These are phyloP conservation scores for Verticillium nonalfalfae DNA, from an alignment of 2,329 filamentous ascomycete species.

Conservation along the genomic window DNA sequence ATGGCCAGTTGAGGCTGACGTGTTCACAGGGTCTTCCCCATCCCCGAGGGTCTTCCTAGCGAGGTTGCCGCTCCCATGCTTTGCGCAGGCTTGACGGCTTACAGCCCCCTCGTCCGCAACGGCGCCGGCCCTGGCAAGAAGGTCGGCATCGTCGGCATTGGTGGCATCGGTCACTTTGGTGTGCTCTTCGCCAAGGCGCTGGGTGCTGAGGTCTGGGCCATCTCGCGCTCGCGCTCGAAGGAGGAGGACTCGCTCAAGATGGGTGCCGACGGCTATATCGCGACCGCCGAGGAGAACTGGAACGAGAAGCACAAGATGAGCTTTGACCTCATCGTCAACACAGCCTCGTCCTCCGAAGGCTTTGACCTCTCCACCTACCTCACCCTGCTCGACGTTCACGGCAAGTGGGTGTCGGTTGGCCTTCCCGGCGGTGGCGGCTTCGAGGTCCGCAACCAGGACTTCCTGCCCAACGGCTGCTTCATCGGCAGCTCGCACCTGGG, in stretches of 20 bases:
- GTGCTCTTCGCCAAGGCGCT: slow-evolving; percentile 64
- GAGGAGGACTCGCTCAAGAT: slow-evolving; percentile 52
- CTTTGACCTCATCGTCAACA: slow-evolving; percentile 74
- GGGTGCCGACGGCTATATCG: slow-evolving; percentile 55
- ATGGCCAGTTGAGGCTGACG: not conserved
- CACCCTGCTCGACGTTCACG: slow-evolving; percentile 73
- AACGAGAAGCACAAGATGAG: slow-evolving; percentile 50
- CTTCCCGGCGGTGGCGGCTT: slow-evolving; percentile 72
- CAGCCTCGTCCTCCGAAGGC: slow-evolving; percentile 59
- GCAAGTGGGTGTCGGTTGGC: slow-evolving; percentile 72
- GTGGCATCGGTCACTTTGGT: slow-evolving; percentile 66
- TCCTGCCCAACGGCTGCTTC: slow-evolving; percentile 68
- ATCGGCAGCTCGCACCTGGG: slow-evolving; percentile 68
- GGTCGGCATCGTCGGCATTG: slow-evolving; percentile 68
- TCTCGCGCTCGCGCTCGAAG: slow-evolving; percentile 54
- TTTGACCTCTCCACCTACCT: slow-evolving; percentile 70
- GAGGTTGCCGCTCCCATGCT: slow-evolving; percentile 70
- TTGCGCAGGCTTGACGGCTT: slow-evolving; percentile 78
- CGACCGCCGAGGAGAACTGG: slow-evolving; percentile 52
- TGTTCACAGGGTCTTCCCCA: slow-evolving; percentile 45
- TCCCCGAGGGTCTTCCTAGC: slow-evolving; percentile 63
- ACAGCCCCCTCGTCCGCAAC: slow-evolving; percentile 70
- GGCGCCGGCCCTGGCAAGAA: slow-evolving; percentile 73
- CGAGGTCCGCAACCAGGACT: slow-evolving; percentile 64
- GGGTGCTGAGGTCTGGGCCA: slow-evolving; percentile 55